phyloP scores from a whole-genome alignment of 2,329 filamentous ascomycete species.

The Dactylellina parvicollis region DNA sequence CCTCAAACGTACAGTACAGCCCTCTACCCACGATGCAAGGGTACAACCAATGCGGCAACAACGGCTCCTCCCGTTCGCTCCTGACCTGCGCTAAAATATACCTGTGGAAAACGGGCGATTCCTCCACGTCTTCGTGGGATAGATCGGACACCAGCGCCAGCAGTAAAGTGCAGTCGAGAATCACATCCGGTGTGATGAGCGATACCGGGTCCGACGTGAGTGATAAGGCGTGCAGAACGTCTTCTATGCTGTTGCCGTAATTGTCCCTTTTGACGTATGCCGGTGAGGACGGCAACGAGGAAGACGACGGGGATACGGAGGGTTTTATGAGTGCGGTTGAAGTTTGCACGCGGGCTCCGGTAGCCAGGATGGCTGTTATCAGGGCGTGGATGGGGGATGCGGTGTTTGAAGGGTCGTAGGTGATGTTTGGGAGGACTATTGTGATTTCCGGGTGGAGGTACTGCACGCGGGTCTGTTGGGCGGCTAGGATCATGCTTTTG shows the following conservation, averaged over 20 bases:
- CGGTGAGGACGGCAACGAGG: slow-evolving; percentile 1
- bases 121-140: slow-evolving; percentile 58
- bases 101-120: slow-evolving; percentile 65
- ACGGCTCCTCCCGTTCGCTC: slow-evolving; percentile 70
- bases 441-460: slow-evolving; percentile 71
- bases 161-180: slow-evolving; percentile 75
- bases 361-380: slow-evolving; percentile 57
- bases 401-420: slow-evolving; percentile 61
- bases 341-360: slow-evolving; percentile 55
- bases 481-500: slow-evolving; percentile 69
- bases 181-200: slow-evolving; percentile 62
- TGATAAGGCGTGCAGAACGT: slow-evolving; percentile 25
- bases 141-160: slow-evolving; percentile 76
- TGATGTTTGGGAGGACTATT: slow-evolving; percentile 71
- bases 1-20: slow-evolving; percentile 74
- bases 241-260: slow-evolving; percentile 21
- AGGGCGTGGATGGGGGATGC: slow-evolving; percentile 64
- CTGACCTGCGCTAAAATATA: slow-evolving; percentile 73
- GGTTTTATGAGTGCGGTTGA: slow-evolving; percentile 52
- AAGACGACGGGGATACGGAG: not conserved
- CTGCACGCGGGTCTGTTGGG: slow-evolving; percentile 68
- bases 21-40: slow-evolving; percentile 68
- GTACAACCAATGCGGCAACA: slow-evolving; percentile 71
- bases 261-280: too few species aligned
- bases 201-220: slow-evolving; percentile 33